Evolutionary conservation across 768 basidiomycete genomes (phyloP).

Genomic region (Gloeostereum incarnatum): DNA sequence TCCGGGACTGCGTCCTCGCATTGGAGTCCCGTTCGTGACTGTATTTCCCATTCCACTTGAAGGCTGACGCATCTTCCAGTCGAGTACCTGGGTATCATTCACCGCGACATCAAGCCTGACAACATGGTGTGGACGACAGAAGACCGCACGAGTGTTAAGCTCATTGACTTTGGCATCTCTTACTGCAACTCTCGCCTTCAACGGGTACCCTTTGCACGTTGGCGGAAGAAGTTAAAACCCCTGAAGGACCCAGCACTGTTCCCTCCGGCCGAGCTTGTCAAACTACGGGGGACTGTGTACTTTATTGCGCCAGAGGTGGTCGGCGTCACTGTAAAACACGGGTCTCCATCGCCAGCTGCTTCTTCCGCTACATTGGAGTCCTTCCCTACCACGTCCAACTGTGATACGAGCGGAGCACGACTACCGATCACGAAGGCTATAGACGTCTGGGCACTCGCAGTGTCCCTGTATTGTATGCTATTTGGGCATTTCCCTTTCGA

Average conservation of each 20-base stretch:
- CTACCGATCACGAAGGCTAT: constrained; percentile 36
- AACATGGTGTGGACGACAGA: constrained; percentile 57
- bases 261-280: constrained; percentile 26
- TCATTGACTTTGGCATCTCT: constrained; percentile 76
- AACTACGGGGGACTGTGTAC: constrained; percentile 30
- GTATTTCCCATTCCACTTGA: neutral
- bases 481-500: constrained; percentile 37
- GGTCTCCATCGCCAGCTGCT: neutral
- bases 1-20: constrained; percentile 31
- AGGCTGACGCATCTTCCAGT: constrained; percentile 15
- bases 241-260: constrained; percentile 24
- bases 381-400: neutral
- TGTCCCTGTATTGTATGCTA: constrained; percentile 37
- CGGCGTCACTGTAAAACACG: constrained; percentile 21
- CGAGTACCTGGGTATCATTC: constrained; percentile 52
- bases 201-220: constrained; percentile 2
- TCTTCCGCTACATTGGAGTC: neutral
- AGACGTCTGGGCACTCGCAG: constrained; percentile 36
- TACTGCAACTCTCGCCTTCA: constrained; percentile 17
- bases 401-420: constrained; percentile 10
- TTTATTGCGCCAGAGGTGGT: constrained; percentile 37
- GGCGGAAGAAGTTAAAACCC: neutral
- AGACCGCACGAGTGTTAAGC: constrained; percentile 59
- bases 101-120: constrained; percentile 87
- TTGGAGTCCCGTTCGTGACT: constrained; percentile 30